phyloP scores from a whole-genome alignment of 139 green algal species.

The Edaphochlamys debaryana region DNA sequence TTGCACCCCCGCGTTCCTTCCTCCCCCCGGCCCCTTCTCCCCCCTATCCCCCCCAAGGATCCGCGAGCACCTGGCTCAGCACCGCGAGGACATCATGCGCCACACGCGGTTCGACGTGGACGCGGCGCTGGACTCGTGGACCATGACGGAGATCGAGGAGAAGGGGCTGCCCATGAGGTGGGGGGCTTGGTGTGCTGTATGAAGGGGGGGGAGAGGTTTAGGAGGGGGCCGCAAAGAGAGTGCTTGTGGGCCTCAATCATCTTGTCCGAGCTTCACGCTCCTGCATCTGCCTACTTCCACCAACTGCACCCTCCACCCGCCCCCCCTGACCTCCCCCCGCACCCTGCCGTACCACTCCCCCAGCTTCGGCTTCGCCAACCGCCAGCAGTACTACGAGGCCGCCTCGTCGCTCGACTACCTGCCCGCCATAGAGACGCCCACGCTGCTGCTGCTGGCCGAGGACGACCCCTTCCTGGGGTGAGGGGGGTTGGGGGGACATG shows the following conservation, averaged over 20 bases:
- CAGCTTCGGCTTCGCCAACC: conserved; percentile 46
- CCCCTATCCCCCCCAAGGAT: conserved; percentile 5
- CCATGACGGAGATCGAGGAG: conserved; percentile 55
- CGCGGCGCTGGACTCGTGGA: conserved; percentile 33
- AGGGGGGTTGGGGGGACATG: neutral
- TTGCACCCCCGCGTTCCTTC: too few species aligned
- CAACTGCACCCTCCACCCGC: too few species aligned
- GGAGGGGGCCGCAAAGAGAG: too few species aligned
- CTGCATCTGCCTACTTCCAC: too few species aligned
- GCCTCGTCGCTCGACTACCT: conserved; percentile 58
- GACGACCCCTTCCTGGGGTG: conserved; percentile 77
- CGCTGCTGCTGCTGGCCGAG: conserved; percentile 64
- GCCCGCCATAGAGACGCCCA: conserved; percentile 62
- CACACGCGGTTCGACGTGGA: conserved; percentile 40
- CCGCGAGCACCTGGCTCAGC: conserved; percentile 52
- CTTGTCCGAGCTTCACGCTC: too few species aligned
- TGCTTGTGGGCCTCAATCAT: too few species aligned
- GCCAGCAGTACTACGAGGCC: conserved; percentile 65
- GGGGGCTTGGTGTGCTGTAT: too few species aligned
- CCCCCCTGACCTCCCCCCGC: too few species aligned
- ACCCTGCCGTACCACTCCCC: too few species aligned
- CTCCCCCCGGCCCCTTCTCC: too few species aligned
- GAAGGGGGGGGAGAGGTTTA: too few species aligned
- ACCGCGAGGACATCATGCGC: conserved; percentile 48
- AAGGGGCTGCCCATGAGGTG: conserved; percentile 37